Percentiles rank a stretch among this genome's conserved stretches.
phyloP scores from a whole-genome alignment of 2,329 filamentous ascomycete genomes.

The Apiospora kogelbergensis region DNA sequence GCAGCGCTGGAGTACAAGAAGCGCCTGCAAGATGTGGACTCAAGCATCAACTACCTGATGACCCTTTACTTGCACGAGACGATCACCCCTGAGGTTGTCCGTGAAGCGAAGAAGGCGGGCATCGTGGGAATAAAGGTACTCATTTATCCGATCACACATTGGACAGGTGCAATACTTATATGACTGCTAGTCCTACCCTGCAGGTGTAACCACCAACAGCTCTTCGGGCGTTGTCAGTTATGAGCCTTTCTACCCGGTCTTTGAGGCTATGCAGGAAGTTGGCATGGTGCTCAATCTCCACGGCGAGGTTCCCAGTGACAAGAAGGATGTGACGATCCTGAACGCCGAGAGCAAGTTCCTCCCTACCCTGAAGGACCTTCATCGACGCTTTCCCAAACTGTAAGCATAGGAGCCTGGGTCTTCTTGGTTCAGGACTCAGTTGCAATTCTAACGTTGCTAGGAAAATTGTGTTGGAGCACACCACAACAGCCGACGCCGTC shows the following conservation, averaged over 20 bases:
- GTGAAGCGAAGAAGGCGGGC: constrained; percentile 59
- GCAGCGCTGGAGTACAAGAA: constrained; percentile 48
- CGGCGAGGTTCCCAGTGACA: constrained; percentile 54
- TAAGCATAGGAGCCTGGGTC: not conserved
- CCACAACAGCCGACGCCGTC: constrained; percentile 63
- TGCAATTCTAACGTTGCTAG: not conserved
- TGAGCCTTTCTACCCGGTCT: constrained; percentile 57
- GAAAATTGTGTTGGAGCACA: constrained; percentile 56
- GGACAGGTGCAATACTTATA: not conserved
- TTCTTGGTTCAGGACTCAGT: not conserved
- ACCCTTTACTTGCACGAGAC: constrained; percentile 51
- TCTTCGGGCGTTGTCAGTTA: constrained; percentile 52
- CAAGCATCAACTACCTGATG: constrained; percentile 51
- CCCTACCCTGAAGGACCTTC: constrained; percentile 59
- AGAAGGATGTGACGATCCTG: constrained; percentile 41
- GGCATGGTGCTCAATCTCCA: constrained; percentile 67
- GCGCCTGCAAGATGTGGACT: constrained; percentile 43
- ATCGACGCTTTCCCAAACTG: constrained; percentile 46
- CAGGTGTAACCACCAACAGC: constrained; percentile 34
- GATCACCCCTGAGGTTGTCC: constrained; percentile 53
- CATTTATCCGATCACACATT: not conserved
- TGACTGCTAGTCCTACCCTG: constrained; percentile 13
- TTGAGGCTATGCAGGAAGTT: constrained; percentile 65
- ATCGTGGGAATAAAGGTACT: constrained; percentile 55
- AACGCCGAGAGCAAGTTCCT: constrained; percentile 67